Evolutionary conservation across 768 basidiomycete genomes (phyloP).

Genomic region (Macrolepiota fuliginosa): DNA sequence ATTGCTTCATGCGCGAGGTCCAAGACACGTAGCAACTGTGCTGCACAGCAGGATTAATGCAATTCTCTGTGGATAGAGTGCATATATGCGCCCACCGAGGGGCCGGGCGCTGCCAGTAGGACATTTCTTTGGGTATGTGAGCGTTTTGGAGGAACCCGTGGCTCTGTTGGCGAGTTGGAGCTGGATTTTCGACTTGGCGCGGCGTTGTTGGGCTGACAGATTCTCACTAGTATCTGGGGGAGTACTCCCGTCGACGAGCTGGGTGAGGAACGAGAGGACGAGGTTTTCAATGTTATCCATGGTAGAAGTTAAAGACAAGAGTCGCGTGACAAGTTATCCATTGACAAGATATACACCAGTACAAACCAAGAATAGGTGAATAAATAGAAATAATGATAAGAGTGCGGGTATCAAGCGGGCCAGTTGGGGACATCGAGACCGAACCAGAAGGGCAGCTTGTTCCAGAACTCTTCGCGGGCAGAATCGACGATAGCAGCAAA

Average conservation of each 20-base stretch:
- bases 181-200: slow-evolving; percentile 25
- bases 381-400: slow-evolving; percentile 4
- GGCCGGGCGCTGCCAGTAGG: slow-evolving; percentile 34
- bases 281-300: slow-evolving; percentile 28
- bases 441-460: slow-evolving; percentile 64
- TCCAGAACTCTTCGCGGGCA: slow-evolving; percentile 65
- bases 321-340: neutral
- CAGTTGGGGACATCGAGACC: slow-evolving; percentile 41
- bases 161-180: slow-evolving; percentile 33
- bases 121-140: slow-evolving; percentile 35
- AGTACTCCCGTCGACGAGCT: slow-evolving; percentile 23
- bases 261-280: slow-evolving; percentile 33
- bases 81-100: slow-evolving; percentile 31
- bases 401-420: slow-evolving; percentile 15
- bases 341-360: neutral
- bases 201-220: slow-evolving; percentile 3
- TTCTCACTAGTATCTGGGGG: slow-evolving; percentile 10
- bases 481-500: slow-evolving; percentile 59
- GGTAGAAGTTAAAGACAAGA: neutral
- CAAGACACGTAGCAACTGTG: slow-evolving; percentile 65
- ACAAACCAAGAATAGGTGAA: slow-evolving; percentile 5
- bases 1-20: slow-evolving; percentile 72
- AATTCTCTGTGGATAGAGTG: slow-evolving; percentile 4
- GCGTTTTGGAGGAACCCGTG: slow-evolving; percentile 19
- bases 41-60: slow-evolving; percentile 31